Base-by-base conservation (phyloP, 441 rosid species). In the Isatis lusitanica region DNA sequence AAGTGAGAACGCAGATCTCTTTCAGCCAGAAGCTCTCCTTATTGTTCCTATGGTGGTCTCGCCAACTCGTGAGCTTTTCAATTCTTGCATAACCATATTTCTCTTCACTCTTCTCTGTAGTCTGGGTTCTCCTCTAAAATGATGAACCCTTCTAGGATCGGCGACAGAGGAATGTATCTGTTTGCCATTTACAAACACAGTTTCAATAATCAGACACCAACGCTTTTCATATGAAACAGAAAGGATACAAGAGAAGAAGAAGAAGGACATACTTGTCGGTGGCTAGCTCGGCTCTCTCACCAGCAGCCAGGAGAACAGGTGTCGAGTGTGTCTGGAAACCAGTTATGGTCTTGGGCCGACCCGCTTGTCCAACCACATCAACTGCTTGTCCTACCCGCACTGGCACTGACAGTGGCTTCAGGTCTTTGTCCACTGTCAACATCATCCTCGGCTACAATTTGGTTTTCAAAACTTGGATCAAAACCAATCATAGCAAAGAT, bases 381-480 rank as follows among this genome's bases (percentile, higher is more conserved):
- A 92, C 94, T 16, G 93, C 98, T 65, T 87, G 90, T 33, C 98
- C 98, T 17, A 93, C 98, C 55, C 92, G 83, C 53, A 93, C 97
- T 9, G 92, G 95, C 46, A 89, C 88, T 9, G 92, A 83, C 12
- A 93, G 59, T 21, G 97, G 92, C 74, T 89, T 87, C 17, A 93
- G 87, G 63, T 88, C 79, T 72, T 88, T 86, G 50, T 93, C 93
- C 67, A 90, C 88, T 0, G 97, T 88, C 89, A 89, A 33, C 74
- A 93, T 75, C 98, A 93, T 93, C 80, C 93, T 84, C 12, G 98
- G 95, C 97, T 93, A 64, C 61, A 68, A 35, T 60, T 12, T 61
- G 21, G 6, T 18, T 39, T 35, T 1, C 7, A 50, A 21, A 50
- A 5, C n/a, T 43, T 26, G 39, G 39, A n/a, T 42, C 52, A 26